Base-by-base conservation (phyloP, 2,329 filamentous ascomycete species). In the Xylariomycetidae sp. region DNA sequence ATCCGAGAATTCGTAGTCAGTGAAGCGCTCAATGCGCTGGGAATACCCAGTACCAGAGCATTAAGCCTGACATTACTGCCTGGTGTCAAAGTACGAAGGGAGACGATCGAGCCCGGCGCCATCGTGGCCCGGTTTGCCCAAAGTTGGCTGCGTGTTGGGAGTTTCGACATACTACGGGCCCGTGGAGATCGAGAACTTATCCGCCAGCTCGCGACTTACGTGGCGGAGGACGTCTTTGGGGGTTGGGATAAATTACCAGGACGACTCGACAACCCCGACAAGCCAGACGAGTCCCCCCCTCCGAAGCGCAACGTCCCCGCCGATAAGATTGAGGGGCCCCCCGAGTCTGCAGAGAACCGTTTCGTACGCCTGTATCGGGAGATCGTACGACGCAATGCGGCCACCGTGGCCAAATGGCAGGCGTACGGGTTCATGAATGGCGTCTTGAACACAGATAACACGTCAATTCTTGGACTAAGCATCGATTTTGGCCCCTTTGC, bases 381-480 rank as follows among this genome's bases (percentile, higher is more conserved):
- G 52, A 81, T 98, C 36, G 80, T 81, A 4, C 79, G 88, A 26
- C 77, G 86, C 19, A 98, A 96, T 54, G 92, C 92, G 2, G 70
- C 74, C 38, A 94, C 85, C 0, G 89, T 97, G 2, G 92, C 92
- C 9, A 77, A 83, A 46, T 97, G 92, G 90, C 94, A 98, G 65
- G 88, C 88, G 0, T 97, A 97, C 53, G 92, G 88, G n/a, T 98
- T 98, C 65, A 97, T 94, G 74, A 98, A 98, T 52, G 92, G 92
- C 28, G 92, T 98, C 4, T 69, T 98, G 37, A 98, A 98, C 62
- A 97, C 92, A 0, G 92, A 98, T 57, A 98, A 98, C 58, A 98
- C 92, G 0, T 95, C 88, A 0, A 74, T 98, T 31, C 81, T 81
- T 35, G 92, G 92, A 1, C 66, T 98, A 0, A 90, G 84, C 5